These are phyloP conservation scores for Veloboletus limbatus DNA, from an alignment of 1,284 basidiomycete species.

Conservation along the genomic window DNA sequence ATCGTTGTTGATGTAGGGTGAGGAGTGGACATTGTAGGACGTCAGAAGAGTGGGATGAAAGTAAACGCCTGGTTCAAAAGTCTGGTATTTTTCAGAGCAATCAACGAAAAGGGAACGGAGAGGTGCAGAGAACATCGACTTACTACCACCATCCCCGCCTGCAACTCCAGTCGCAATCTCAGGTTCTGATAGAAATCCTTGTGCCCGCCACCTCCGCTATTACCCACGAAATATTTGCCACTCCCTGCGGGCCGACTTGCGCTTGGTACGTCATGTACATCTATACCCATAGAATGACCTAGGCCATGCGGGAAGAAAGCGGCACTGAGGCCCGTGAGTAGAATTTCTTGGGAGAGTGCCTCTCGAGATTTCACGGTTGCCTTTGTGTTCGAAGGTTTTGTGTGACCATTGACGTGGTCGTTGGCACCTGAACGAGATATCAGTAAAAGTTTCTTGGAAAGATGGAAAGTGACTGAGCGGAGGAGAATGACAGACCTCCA, in stretches of 20 bases:
- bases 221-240: constrained; percentile 31
- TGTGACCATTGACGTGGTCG: not conserved
- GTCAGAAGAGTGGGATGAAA: constrained; percentile 78
- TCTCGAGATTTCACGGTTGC: constrained; percentile 15
- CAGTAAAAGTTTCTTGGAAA: not conserved
- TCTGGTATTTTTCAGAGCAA: constrained; percentile 40
- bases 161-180: constrained; percentile 68
- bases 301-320: constrained; percentile 93
- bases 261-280: constrained; percentile 83
- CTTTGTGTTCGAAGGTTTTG: constrained; percentile 3
- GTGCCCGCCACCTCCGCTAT: constrained; percentile 34
- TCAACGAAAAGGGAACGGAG: not conserved
- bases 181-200: constrained; percentile 72
- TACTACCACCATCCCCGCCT: constrained; percentile 80
- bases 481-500: constrained; percentile 12
- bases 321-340: constrained; percentile 71
- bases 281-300: constrained; percentile 85
- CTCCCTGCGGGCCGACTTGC: constrained; percentile 65
- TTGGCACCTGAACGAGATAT: constrained; percentile 8
- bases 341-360: constrained; percentile 41
- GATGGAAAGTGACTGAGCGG: not conserved
- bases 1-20: constrained; percentile 67
- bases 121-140: constrained; percentile 31
- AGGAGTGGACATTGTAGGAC: constrained; percentile 52
- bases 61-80: constrained; percentile 88